Conservation (phyloP, 225 moss, liverwort and hornwort species). For the Sphagnum tenellum region DNA sequence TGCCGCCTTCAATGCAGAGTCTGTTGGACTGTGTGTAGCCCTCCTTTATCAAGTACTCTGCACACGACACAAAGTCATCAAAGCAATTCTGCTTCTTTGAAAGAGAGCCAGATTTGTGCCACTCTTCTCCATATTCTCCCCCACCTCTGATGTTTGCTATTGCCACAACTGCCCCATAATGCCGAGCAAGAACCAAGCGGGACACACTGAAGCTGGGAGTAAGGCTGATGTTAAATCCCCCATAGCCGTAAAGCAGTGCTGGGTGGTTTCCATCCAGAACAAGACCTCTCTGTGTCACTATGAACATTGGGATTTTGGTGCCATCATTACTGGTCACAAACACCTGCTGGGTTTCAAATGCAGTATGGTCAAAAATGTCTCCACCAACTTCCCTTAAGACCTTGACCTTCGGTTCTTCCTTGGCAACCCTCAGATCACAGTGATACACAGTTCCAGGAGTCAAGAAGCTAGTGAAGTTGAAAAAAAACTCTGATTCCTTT, state of each 20-base stretch:
- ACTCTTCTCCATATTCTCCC: constrained; percentile 46
- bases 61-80: constrained; percentile 40
- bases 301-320: constrained; percentile 39
- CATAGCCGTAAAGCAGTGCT: constrained; percentile 33
- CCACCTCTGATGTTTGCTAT: constrained; percentile 45
- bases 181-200: constrained; percentile 22
- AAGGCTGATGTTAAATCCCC: constrained; percentile 39
- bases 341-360: constrained; percentile 26
- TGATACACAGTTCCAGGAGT: constrained; percentile 32
- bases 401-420: constrained; percentile 18
- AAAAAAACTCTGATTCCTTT: constrained; percentile 26
- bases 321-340: constrained; percentile 41
- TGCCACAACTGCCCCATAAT: constrained; percentile 29
- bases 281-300: constrained; percentile 19
- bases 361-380: constrained; percentile 21
- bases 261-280: constrained; percentile 22
- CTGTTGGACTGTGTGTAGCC: constrained; percentile 35
- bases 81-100: constrained; percentile 40
- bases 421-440: constrained; percentile 12
- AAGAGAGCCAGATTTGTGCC: constrained; percentile 42
- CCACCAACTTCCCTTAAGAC: constrained; percentile 22
- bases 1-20: constrained; percentile 40
- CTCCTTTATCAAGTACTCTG: constrained; percentile 22
- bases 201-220: constrained; percentile 37
- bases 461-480: constrained; percentile 38